Conservation (phyloP, 2,329 filamentous ascomycete genomes). For the Aspergillus quadrilineatus region DNA sequence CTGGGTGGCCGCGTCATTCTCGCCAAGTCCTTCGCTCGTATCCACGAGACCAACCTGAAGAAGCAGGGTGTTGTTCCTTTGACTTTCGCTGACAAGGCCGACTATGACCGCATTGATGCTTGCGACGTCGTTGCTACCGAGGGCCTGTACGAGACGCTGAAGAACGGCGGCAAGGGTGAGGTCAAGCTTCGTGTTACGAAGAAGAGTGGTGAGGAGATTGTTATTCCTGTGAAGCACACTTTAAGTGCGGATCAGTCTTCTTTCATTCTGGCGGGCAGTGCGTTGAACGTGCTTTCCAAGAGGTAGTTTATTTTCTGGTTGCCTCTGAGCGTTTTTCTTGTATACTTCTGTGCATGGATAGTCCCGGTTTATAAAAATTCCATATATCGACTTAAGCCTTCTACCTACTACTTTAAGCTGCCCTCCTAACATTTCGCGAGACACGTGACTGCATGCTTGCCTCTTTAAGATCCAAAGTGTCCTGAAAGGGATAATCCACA, state of each 20-base stretch:
- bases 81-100: conserved; percentile 82
- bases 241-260: conserved; percentile 85
- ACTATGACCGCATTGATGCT: conserved; percentile 80
- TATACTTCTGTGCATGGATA: neutral
- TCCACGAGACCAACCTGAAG: conserved; percentile 95
- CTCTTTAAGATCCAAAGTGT: no score
- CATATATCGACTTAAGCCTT: neutral
- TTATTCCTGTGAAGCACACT: conserved; percentile 79
- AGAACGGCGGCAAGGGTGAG: conserved; percentile 24
- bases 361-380: neutral
- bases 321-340: neutral
- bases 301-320: neutral
- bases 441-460: no score
- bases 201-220: conserved; percentile 59
- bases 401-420: neutral
- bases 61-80: conserved; percentile 96
- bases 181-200: conserved; percentile 24
- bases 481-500: no score
- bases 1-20: conserved; percentile 82
- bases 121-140: conserved; percentile 81
- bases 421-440: neutral
- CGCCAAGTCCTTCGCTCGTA: conserved; percentile 83
- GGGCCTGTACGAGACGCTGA: conserved; percentile 79
- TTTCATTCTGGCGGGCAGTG: conserved; percentile 91
- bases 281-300: conserved; percentile 80